Percentiles rank a stretch among this genome's conserved stretches.
Evolutionary conservation across 805 yeast species (phyloP).

Genomic region (Yarrowia osloensis): DNA sequence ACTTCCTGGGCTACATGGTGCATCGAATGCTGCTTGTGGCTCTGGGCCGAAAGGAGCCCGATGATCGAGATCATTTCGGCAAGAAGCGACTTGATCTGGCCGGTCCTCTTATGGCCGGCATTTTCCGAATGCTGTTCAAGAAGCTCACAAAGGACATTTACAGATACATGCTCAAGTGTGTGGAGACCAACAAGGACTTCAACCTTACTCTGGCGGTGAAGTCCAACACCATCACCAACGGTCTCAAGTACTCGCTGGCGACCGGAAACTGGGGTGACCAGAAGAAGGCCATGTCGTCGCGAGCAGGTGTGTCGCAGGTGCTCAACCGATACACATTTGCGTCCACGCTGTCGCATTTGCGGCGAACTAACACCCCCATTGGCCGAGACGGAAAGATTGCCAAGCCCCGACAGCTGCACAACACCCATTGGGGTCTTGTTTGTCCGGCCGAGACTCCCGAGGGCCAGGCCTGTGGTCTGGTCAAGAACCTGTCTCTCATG

Average conservation of each 20-base stretch:
- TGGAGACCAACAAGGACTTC: conserved; percentile 96
- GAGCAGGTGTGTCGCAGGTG: conserved; percentile 99
- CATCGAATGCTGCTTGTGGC: conserved; percentile 94
- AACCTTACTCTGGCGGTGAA: conserved; percentile 95
- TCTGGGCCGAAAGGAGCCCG: conserved; percentile 94
- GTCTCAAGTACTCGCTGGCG: conserved; percentile 94
- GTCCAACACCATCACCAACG: conserved; percentile 95
- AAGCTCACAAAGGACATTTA: conserved; percentile 95
- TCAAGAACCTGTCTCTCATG: conserved; percentile 93
- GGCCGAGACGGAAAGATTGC: conserved; percentile 99
- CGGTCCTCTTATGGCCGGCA: conserved; percentile 93
- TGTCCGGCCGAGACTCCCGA: conserved; percentile 99
- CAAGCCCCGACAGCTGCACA: conserved; percentile 97
- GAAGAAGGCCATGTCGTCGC: conserved; percentile 96
- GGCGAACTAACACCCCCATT: conserved; percentile 98
- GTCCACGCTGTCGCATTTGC: conserved; percentile 96
- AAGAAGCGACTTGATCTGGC: conserved; percentile 97
- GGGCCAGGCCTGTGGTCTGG: conserved; percentile 99
- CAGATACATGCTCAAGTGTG: conserved; percentile 98
- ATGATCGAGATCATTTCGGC: conserved; percentile 99
- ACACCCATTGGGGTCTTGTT: conserved; percentile 99
- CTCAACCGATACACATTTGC: conserved; percentile 96
- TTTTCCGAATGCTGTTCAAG: conserved; percentile 91
- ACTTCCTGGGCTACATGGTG: conserved; percentile 96
- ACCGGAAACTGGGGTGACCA: conserved; percentile 99